Evolutionary conservation across 2,329 filamentous ascomycete species (phyloP).

Genomic region (Seiridium cupressi): DNA sequence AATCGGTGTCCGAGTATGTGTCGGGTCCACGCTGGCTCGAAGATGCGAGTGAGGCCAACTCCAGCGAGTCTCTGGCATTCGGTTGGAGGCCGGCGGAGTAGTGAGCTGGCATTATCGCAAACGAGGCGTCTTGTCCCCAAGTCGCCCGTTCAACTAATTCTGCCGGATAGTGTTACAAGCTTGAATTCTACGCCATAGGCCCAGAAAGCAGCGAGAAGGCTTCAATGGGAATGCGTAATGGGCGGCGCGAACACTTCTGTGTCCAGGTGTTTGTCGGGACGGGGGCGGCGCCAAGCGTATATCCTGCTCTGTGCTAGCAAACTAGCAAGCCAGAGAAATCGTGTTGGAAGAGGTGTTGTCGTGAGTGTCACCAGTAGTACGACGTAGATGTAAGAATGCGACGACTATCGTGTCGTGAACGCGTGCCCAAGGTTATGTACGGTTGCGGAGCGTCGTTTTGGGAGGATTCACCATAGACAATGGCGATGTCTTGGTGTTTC

Average conservation of each 20-base stretch:
- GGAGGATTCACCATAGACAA: not conserved
- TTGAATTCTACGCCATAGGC: not conserved
- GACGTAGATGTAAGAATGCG: not conserved
- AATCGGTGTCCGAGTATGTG: conserved; percentile 65
- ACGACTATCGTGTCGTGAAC: not conserved
- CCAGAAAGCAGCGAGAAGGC: not conserved
- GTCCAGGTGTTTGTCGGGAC: too few species aligned
- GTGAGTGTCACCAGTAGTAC: too few species aligned
- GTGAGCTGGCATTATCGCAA: conserved; percentile 33
- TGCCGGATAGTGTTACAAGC: not conserved
- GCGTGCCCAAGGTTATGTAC: not conserved
- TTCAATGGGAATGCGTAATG: not conserved
- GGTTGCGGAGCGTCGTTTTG: not conserved
- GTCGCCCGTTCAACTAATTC: not conserved
- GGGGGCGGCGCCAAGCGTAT: too few species aligned
- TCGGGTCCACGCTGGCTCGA: conserved; percentile 63
- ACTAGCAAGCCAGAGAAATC: too few species aligned
- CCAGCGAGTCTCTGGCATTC: conserved; percentile 81
- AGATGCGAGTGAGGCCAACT: conserved; percentile 91
- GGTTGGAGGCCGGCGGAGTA: conserved; percentile 43
- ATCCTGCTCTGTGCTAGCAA: too few species aligned
- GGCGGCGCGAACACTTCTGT: too few species aligned
- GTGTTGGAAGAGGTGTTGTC: too few species aligned
- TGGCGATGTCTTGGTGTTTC: not conserved
- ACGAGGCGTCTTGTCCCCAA: not conserved